A percentile compares a stretch with the other conserved stretches of the same genome.
Conservation (phyloP, 169 alveolate species). For the Ichthyophthirius multifiliis region DNA sequence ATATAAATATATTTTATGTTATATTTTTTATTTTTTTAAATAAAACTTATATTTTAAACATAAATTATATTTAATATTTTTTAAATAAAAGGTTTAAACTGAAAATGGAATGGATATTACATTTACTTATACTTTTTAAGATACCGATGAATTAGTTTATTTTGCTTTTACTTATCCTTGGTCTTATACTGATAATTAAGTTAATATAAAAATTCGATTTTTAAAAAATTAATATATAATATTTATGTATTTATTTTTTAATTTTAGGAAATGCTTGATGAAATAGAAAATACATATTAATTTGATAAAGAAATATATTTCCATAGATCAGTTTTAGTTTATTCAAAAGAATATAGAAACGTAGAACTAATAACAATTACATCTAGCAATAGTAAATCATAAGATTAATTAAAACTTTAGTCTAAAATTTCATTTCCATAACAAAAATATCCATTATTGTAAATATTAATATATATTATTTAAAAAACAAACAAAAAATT, state of each 20-base stretch:
- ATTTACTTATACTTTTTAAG: constrained; percentile 3
- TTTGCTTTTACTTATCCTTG: constrained; percentile 25
- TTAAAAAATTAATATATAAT: background rate
- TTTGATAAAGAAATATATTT: constrained; percentile 23
- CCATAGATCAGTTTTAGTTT: constrained; percentile 41
- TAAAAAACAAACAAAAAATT: background rate
- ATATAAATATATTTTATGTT: background rate
- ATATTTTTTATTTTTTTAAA: background rate
- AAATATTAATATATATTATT: background rate
- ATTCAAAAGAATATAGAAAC: constrained; percentile 52
- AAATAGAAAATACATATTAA: background rate
- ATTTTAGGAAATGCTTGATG: background rate
- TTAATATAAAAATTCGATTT: background rate
- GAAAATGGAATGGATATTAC: constrained; percentile 8
- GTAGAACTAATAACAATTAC: constrained; percentile 64
- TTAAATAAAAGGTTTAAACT: background rate
- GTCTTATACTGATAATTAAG: background rate
- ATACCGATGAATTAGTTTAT: background rate
- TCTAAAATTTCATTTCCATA: background rate
- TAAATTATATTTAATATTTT: background rate
- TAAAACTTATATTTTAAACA: background rate
- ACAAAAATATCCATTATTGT: no score
- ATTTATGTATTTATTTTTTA: background rate
- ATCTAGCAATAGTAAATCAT: constrained; percentile 16
- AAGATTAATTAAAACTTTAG: constrained; percentile 3